Base-by-base conservation (phyloP, 106 monocot species). In the Narthecium ossifragum region DNA sequence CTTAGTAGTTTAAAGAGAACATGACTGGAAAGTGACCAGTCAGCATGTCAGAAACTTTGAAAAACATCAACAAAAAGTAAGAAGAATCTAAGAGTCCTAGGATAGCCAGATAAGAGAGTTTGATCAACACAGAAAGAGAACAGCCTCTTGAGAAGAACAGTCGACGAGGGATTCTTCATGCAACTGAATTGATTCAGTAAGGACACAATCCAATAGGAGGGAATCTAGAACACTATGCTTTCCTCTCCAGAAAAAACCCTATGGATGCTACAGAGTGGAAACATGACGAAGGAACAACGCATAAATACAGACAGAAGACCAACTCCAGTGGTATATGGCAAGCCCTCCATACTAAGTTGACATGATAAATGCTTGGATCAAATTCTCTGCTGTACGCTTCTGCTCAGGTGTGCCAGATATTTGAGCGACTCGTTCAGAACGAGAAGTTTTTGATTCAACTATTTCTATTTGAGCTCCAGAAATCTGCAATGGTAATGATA, bases 291-390 rank as follows among this genome's bases (percentile, higher is more conserved):
- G 11, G n/a, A 64, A 62, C 36, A 9, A 48, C 62, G 17, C 36
- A 15, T 25, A 24, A 26, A 52, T 13, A 51, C 13, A 32, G 11
- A 26, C 24, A 26, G 52, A 51, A 31, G 12, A 34, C 37, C 34
- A 52, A 34, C 36, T 64, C 34, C 34, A 34, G 34, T 9, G 12
- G 12, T 22, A 21, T 7, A 11, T 8, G 20, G 31, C 26, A 52
- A 39, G 24, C 40, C 23, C 24, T 39, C 26, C 26, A 53, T 37
- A 47, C 86, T 69, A 94, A 26, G 89, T 80, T 27, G 93, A 55
- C 85, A 94, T 82, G 51, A 94, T 85, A 70, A 94, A 94, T 34
- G 93, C 93, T 75, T 86, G 85, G 50, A 94, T 89, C 68, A 94
- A 63, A 64, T 94, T 89, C 67, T 94, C 93, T 37, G 93, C 93